Evolutionary conservation across 2,329 filamentous ascomycete genomes (phyloP).

Genomic region (Xylaria sp.): DNA sequence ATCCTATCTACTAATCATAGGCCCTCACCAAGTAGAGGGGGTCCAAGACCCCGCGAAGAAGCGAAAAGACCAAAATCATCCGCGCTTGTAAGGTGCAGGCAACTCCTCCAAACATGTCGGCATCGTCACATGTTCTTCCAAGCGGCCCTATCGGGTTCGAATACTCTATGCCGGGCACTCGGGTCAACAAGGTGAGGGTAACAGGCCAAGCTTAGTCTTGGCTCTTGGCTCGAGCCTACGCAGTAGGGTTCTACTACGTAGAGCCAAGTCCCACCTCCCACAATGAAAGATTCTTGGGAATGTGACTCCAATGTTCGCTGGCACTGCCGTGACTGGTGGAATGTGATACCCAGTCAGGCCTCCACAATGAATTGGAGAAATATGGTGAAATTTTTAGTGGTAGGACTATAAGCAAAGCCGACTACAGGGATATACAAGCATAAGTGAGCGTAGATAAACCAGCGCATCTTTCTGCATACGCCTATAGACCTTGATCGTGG

Average conservation of each 20-base stretch:
- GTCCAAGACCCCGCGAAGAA: neutral
- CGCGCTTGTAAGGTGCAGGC: neutral
- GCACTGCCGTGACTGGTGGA: slow-evolving; percentile 41
- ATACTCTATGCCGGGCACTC: slow-evolving; percentile 4
- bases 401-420: neutral
- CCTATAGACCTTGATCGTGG: neutral
- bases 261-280: slow-evolving; percentile 33
- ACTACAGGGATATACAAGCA: neutral
- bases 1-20: neutral
- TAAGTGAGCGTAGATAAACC: neutral
- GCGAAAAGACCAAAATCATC: neutral
- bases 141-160: slow-evolving; percentile 30
- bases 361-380: slow-evolving; percentile 31
- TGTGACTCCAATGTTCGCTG: slow-evolving; percentile 15
- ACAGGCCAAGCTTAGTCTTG: slow-evolving; percentile 24
- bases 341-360: slow-evolving; percentile 27
- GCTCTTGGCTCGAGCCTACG: slow-evolving; percentile 5
- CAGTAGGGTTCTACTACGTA: neutral
- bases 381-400: slow-evolving; percentile 6
- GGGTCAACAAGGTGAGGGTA: neutral
- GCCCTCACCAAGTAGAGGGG: slow-evolving; percentile 4
- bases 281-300: neutral
- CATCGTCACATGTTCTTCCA: slow-evolving; percentile 23
- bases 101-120: slow-evolving; percentile 33
- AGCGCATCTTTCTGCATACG: neutral